Evolutionary conservation across 345 rosid genomes (phyloP), one percentile per base, ranked within the genome.

Genomic region (Gossypium herbaceum): DNA sequence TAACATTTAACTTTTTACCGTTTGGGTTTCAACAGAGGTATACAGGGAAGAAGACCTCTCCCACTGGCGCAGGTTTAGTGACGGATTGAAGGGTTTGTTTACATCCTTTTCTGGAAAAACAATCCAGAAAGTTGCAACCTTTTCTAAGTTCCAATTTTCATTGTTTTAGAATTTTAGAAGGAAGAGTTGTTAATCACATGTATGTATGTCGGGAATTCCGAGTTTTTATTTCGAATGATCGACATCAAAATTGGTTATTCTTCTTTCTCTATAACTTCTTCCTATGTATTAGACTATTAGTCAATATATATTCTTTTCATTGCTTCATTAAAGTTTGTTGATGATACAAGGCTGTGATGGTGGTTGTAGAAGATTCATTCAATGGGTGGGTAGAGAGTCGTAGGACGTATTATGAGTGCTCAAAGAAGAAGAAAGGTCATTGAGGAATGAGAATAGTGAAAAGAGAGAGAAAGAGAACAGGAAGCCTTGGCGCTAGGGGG

Each of bases 11-110:
- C 71, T 57, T 66, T n/a, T 19, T 11, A 44, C 70, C 27, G 7
- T 71, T 9, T 67, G 74, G 45, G 12, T 16, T 64, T 22, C 63
- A 70, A 24, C 84, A 85, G 91, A 85, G 66, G 73, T 86, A 86
- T 47, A 78, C 58, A 0, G 84, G 84, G 71, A 86, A 80, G 75
- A 81, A 15, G 43, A 52, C 80, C 9, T 72, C 71, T 57, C 73
- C 86, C 4, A 81, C 81, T 57, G 77, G 80, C 76, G 58, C 78
- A 25, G 79, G 86, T 61, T 19, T 70, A 11, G 55, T 15, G 58
- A 77, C 25, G 60, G 92, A 84, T 72, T 88, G 83, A 86, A 73
- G 62, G 47, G 52, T 1, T 54, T 50, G 39, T 59, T 10, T 41
- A 24, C 65, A 54, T 71, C 57, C 57, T 54, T 29, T 48, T 12